Evolutionary conservation across 176 grass and related monocot genomes (phyloP).

Genomic region (Juncus inflexus): DNA sequence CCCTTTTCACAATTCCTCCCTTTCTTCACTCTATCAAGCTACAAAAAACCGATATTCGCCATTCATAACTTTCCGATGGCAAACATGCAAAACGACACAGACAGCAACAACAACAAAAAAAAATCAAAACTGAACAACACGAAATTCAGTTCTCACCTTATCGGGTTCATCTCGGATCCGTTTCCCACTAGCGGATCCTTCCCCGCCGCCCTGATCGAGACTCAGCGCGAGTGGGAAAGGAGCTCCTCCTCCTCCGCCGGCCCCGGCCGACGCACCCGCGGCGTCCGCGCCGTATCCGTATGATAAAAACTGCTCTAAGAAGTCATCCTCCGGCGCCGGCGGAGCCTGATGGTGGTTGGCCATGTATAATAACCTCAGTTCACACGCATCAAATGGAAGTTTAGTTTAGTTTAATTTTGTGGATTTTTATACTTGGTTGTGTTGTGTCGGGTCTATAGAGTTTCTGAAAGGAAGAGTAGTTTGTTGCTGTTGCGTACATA

Average conservation of each 20-base stretch:
- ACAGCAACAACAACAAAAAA: not conserved
- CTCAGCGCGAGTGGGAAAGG: conserved; percentile 79
- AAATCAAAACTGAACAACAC: not conserved
- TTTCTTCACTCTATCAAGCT: not conserved
- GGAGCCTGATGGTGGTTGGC: conserved; percentile 46
- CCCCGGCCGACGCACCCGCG: conserved; percentile 25
- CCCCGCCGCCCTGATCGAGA: conserved; percentile 52
- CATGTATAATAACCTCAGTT: conserved; percentile 35
- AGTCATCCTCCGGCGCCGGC: conserved; percentile 62
- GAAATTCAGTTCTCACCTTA: conserved; percentile 4
- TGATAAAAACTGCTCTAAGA: conserved; percentile 91
- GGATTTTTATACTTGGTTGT: not conserved
- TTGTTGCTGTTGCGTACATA: conserved; percentile 10
- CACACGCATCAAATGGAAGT: not conserved
- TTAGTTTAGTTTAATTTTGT: too few relatives aligned
- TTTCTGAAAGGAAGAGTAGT: not conserved
- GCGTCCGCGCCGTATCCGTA: conserved; percentile 31
- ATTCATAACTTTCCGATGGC: not conserved
- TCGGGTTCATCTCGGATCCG: conserved; percentile 50
- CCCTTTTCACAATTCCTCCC: not conserved
- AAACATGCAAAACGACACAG: not conserved
- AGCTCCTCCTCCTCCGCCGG: conserved; percentile 36
- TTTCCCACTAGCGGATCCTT: conserved; percentile 53
- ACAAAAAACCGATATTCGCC: not conserved
- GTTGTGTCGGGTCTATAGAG: not conserved